Percentiles rank a stretch among this genome's conserved stretches.
Evolutionary conservation across 1,284 basidiomycete species (phyloP).

Genomic region (Vanrija sp.): DNA sequence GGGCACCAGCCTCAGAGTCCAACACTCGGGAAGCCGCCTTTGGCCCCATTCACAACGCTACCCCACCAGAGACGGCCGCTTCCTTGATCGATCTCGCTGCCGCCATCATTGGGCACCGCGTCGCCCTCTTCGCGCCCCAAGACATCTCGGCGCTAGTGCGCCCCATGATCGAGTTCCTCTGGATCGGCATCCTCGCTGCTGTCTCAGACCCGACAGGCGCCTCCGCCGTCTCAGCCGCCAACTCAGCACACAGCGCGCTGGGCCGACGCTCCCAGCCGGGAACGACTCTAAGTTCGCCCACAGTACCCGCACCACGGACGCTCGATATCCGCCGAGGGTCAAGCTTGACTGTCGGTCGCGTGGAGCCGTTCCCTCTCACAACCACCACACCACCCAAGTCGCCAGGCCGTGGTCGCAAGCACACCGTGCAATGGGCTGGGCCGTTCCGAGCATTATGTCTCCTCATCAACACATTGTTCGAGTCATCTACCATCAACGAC

Average conservation of each 20-base stretch:
- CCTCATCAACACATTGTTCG: slow-evolving; percentile 30
- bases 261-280: neutral
- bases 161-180: slow-evolving; percentile 36
- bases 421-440: slow-evolving; percentile 22
- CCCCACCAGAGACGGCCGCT: slow-evolving; percentile 23
- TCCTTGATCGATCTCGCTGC: slow-evolving; percentile 36
- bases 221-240: neutral
- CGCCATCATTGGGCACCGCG: slow-evolving; percentile 32
- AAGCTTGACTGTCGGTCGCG: slow-evolving; percentile 14
- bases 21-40: slow-evolving; percentile 6
- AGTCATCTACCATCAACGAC: slow-evolving; percentile 29
- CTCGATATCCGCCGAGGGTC: slow-evolving; percentile 4
- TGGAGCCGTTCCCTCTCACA: slow-evolving; percentile 11
- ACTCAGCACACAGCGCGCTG: neutral
- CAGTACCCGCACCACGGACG: neutral
- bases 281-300: neutral
- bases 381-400: slow-evolving; percentile 13
- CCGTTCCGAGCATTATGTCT: slow-evolving; percentile 26
- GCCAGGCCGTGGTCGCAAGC: neutral
- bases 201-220: slow-evolving; percentile 1
- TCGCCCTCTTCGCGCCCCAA: slow-evolving; percentile 36
- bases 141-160: slow-evolving; percentile 36
- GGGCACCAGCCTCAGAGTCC: neutral
- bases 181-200: slow-evolving; percentile 27
- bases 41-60: slow-evolving; percentile 26